These are phyloP conservation scores for Tetradesmus lagerheimii DNA, from an alignment of 139 green algal genomes.

Conservation along the genomic window DNA sequence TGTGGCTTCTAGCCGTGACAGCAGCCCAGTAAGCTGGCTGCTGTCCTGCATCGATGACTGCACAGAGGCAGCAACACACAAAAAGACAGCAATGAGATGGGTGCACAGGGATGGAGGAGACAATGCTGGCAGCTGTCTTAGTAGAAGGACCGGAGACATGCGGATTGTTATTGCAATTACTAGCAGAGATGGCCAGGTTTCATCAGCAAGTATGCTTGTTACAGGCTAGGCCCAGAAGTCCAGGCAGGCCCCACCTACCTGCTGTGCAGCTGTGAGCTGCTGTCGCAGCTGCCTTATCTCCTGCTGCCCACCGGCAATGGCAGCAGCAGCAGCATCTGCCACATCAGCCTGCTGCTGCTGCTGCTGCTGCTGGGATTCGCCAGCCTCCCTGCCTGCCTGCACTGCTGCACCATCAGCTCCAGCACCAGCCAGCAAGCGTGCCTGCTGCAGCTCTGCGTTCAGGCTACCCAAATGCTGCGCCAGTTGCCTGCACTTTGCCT, in stretches of 20 bases:
- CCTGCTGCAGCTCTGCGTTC: background rate
- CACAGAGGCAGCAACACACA: background rate
- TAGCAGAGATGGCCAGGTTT: too few species aligned
- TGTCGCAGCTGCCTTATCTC: conserved; percentile 9
- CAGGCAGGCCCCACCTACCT: background rate
- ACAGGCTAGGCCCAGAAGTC: too few species aligned
- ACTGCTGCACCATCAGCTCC: background rate
- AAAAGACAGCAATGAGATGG: background rate
- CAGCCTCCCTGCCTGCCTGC: background rate
- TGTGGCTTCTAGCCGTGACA: background rate
- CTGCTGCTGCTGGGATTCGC: conserved; percentile 1
- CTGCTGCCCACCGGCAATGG: conserved; percentile 9
- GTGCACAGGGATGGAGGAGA: too few species aligned
- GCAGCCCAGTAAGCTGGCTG: background rate
- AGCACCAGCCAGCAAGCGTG: background rate
- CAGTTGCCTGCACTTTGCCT: conserved; percentile 55
- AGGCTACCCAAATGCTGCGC: conserved; percentile 41
- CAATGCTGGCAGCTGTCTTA: too few species aligned
- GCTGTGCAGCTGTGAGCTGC: background rate
- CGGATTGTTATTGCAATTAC: too few species aligned
- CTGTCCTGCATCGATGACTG: background rate
- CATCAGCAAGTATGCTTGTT: too few species aligned
- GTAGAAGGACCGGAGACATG: too few species aligned
- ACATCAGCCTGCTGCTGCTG: conserved; percentile 14
- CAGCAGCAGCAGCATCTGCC: conserved; percentile 21